Percentiles rank a stretch among this genome's conserved stretches.
Evolutionary conservation across 176 grass and related monocot species (phyloP).

Genomic region (Phoenix dactylifera): DNA sequence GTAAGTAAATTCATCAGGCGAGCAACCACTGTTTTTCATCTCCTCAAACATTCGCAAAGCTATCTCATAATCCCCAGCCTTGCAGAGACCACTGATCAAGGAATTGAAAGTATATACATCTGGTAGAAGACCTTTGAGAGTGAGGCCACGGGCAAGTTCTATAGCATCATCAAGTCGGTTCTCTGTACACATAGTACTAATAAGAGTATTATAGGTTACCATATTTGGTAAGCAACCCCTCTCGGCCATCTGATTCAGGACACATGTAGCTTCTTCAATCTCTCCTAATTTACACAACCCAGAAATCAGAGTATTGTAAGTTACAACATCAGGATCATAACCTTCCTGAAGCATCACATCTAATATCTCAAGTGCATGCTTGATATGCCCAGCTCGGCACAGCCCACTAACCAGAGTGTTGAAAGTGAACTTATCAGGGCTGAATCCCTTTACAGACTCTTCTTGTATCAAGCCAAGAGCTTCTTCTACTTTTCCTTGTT

Average conservation of each 20-base stretch:
- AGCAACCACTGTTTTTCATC: slow-evolving; percentile 77
- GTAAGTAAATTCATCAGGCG: slow-evolving; percentile 72
- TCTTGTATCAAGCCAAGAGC: slow-evolving; percentile 51
- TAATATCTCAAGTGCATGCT: slow-evolving; percentile 55
- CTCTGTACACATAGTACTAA: slow-evolving; percentile 47
- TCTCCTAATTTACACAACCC: slow-evolving; percentile 45
- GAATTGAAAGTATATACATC: slow-evolving; percentile 86
- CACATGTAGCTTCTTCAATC: slow-evolving; percentile 47
- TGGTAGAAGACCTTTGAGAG: slow-evolving; percentile 60
- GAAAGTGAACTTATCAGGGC: slow-evolving; percentile 55
- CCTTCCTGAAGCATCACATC: slow-evolving; percentile 68
- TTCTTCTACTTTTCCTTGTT: slow-evolving; percentile 48
- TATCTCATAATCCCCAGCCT: slow-evolving; percentile 54
- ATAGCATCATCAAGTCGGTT: slow-evolving; percentile 80
- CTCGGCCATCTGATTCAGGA: slow-evolving; percentile 65
- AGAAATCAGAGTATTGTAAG: slow-evolving; percentile 57
- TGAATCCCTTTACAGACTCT: slow-evolving; percentile 44
- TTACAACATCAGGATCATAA: slow-evolving; percentile 50
- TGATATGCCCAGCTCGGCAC: slow-evolving; percentile 55
- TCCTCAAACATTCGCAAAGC: slow-evolving; percentile 73
- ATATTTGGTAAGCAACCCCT: slow-evolving; percentile 53
- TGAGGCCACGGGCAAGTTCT: slow-evolving; percentile 55
- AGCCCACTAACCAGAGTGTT: slow-evolving; percentile 58
- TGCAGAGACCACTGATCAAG: slow-evolving; percentile 68
- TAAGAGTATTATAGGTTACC: slow-evolving; percentile 71